Evolutionary conservation across 78 protist species (phyloP).

Genomic region (Dictyostelium brefeldianum): DNA sequence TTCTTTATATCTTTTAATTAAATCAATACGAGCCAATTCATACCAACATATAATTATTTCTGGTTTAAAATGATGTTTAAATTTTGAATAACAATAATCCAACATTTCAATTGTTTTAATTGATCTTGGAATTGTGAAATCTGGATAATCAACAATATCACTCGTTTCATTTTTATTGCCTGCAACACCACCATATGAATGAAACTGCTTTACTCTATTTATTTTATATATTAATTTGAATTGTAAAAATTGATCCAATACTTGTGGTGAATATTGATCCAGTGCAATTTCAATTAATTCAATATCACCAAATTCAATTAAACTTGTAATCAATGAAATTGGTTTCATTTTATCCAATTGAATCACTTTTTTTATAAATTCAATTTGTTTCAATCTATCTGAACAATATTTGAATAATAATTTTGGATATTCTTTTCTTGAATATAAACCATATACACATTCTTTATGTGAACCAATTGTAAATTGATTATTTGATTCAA

Average conservation of each 20-base stretch:
- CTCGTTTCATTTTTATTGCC: too few species aligned
- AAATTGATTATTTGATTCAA: neutral
- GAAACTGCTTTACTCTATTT: too few species aligned
- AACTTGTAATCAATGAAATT: neutral
- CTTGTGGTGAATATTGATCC: too few species aligned
- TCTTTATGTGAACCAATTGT: neutral
- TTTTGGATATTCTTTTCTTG: neutral
- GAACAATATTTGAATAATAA: neutral
- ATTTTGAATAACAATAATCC: neutral
- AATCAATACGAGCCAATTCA: neutral
- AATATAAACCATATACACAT: constrained; percentile 4
- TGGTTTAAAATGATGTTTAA: neutral
- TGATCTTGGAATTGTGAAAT: neutral
- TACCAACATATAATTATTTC: neutral
- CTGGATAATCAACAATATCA: neutral
- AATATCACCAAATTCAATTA: neutral
- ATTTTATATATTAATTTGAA: too few species aligned
- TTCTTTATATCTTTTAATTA: neutral
- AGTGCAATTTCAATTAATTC: neutral
- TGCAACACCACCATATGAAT: too few species aligned
- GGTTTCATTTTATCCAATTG: neutral
- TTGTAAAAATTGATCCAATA: too few species aligned
- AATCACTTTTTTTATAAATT: neutral
- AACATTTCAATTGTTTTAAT: constrained; percentile 1
- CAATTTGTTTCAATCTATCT: neutral